Evolutionary conservation across 352 stramenopile genomes (phyloP), one percentile per base, ranked within the genome.

Genomic region (Bremia lactucae): DNA sequence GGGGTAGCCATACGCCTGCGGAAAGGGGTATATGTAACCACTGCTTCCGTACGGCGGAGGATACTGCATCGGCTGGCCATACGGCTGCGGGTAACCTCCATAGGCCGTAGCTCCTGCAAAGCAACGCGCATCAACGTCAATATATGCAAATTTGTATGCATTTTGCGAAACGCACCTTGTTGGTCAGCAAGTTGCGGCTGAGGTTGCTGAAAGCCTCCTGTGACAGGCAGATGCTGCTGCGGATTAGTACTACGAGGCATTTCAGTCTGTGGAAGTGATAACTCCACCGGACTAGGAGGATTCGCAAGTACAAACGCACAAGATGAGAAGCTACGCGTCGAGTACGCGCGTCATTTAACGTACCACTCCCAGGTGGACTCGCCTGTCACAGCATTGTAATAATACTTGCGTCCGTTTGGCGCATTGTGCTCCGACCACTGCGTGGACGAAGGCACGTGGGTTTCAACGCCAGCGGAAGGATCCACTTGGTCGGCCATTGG

Each of bases 341-440:
- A 23, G 11, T 20, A n/a, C 28, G 16, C 26, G 6, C 5, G 9
- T 28, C 4, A 9, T 4, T 20, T 2, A 21, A 66, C 75, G 31
- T 61, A 92, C 65, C 75, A 76, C 35, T 95, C 83, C 83, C 83
- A 96, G 28, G 71, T 92, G 14, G 82, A 94, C 50, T 94, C 83
- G 44, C 82, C 82, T 19, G 86, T 94, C 46, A 77, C 66, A 59
- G 77, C 68, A 59, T 96, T 96, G 73, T 95, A 95, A 61, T 87
- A 96, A 59, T 96, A 96, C 59, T 88, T 89, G 64, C 83, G 74
- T 42, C 85, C 85, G 49, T 96, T 89, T 21, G 83, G 85, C 9
- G 83, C 83, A 54, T 66, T 91, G 63, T 96, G 85, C 59, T 96
- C 85, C 40, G 83, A 89, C 85, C 85, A 96, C 44, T 82, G 67